A percentile compares a stretch with the other conserved stretches of the same genome.
Conservation (phyloP, 2,329 filamentous ascomycete genomes). For the Colletotrichum sp. region DNA sequence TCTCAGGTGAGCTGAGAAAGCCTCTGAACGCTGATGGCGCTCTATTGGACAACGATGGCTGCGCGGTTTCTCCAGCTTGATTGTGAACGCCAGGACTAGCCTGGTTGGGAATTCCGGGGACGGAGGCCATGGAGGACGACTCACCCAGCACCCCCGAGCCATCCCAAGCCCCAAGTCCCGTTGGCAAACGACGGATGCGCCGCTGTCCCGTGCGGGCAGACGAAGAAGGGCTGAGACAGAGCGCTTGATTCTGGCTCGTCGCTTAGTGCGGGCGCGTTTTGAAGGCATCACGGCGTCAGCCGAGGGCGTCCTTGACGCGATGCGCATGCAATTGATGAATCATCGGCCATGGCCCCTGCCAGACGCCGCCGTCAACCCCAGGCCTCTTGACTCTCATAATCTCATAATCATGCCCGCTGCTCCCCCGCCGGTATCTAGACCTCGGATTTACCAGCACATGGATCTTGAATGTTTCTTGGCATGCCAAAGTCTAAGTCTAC, state of each 20-base stretch:
- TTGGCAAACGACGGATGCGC: not conserved
- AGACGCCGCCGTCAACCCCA: not conserved
- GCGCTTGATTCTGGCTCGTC: not conserved
- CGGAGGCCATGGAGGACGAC: not conserved
- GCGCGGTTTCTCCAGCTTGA: not conserved
- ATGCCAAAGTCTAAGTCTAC: not conserved
- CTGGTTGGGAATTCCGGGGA: not conserved
- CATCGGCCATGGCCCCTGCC: not conserved
- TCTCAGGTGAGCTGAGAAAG: not conserved
- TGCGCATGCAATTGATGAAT: not conserved
- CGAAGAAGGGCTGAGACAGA: not conserved
- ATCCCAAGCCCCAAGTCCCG: not conserved
- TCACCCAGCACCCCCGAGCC: not conserved
- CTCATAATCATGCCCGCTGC: not conserved
- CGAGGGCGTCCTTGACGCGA: not conserved
- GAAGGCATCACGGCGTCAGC: slow-evolving; percentile 5
- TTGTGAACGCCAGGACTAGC: not conserved
- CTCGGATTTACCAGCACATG: not conserved
- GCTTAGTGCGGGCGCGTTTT: slow-evolving; percentile 8
- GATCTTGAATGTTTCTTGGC: not conserved
- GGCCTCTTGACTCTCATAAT: not conserved
- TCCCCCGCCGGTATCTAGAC: not conserved
- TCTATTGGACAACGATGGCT: not conserved
- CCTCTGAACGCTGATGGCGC: not conserved
- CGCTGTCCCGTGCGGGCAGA: not conserved